These are phyloP conservation scores for Cetraspora pellucida DNA, from an alignment of 192 early-diverging fungal genomes.

Conservation along the genomic window DNA sequence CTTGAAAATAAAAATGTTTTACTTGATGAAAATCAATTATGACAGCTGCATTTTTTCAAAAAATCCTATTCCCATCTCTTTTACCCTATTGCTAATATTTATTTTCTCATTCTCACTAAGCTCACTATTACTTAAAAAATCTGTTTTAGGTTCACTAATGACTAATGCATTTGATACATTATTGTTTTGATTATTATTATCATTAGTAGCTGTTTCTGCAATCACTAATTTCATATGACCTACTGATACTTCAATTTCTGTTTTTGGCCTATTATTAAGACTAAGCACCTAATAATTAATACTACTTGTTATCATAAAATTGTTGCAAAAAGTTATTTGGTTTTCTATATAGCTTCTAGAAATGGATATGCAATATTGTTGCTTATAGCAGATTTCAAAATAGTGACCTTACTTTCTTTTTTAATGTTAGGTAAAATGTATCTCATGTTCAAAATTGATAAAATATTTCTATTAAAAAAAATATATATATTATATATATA, in stretches of 20 bases:
- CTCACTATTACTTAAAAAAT: conserved; percentile 14
- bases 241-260: conserved; percentile 2
- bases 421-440: background rate
- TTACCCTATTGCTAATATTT: background rate
- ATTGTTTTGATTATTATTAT: background rate
- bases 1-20: background rate
- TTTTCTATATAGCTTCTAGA: background rate
- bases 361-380: background rate
- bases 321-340: background rate
- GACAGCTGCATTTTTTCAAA: background rate
- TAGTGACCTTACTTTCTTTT: background rate
- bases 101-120: background rate
- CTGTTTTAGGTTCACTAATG: background rate
- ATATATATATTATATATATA: background rate
- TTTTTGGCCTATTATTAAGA: background rate
- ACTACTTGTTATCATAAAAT: background rate
- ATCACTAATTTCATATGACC: background rate
- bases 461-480: background rate
- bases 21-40: conserved; percentile 6
- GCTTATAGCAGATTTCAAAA: background rate
- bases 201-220: background rate
- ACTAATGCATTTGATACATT: background rate
- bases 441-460: background rate
- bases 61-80: background rate
- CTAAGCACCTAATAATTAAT: background rate